Conservation (phyloP, 2,329 filamentous ascomycete species). For the Lecanicillium sp. region DNA sequence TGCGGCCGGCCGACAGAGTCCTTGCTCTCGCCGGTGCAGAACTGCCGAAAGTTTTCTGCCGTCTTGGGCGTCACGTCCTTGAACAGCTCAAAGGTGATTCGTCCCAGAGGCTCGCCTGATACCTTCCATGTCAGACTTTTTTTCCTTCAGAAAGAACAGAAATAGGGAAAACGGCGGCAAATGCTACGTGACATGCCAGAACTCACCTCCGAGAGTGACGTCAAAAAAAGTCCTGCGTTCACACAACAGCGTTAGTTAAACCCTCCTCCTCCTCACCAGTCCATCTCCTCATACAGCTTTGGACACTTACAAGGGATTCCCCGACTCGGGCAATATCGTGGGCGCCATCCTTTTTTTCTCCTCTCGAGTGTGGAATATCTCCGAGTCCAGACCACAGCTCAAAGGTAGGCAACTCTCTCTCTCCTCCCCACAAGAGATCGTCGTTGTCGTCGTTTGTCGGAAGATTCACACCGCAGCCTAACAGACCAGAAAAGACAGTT, state of each 20-base stretch:
- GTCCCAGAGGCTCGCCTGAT: slow-evolving; percentile 75
- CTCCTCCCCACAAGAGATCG: not conserved
- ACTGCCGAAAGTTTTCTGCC: slow-evolving; percentile 94
- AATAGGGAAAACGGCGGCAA: slow-evolving; percentile 5
- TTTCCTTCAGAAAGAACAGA: too few species aligned
- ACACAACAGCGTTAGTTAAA: not conserved
- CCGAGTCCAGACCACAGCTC: too few species aligned
- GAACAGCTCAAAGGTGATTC: slow-evolving; percentile 88
- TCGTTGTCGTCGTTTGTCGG: too few species aligned
- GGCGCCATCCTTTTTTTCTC: slow-evolving; percentile 32
- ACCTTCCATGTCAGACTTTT: not conserved
- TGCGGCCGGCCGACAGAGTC: slow-evolving; percentile 70
- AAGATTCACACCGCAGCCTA: too few species aligned
- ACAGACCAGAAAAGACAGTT: too few species aligned
- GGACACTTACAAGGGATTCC: slow-evolving; percentile 44
- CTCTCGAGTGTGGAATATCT: not conserved
- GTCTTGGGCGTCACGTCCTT: slow-evolving; percentile 77
- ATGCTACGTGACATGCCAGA: slow-evolving; percentile 13
- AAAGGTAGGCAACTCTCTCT: too few species aligned
- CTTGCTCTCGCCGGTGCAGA: slow-evolving; percentile 91
- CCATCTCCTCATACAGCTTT: too few species aligned
- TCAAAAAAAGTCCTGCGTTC: slow-evolving; percentile 69
- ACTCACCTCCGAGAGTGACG: slow-evolving; percentile 69
- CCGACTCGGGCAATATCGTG: slow-evolving; percentile 40
- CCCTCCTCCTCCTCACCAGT: too few species aligned